Conservation (phyloP, 2,329 filamentous ascomycete genomes). For the Samsoniella hepiali region DNA sequence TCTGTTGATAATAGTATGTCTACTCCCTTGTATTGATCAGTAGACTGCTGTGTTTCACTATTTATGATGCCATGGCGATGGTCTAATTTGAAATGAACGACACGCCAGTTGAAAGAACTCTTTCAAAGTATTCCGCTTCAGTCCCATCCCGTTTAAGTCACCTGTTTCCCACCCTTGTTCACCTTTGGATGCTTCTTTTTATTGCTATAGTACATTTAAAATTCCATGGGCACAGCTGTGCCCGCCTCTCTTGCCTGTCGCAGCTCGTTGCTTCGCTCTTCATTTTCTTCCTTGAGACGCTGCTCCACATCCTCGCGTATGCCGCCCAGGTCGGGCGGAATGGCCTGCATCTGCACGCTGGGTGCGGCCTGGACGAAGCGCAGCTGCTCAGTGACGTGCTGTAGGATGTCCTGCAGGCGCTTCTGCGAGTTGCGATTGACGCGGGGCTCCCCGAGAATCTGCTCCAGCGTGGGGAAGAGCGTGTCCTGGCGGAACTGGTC, state of each 20-base stretch:
- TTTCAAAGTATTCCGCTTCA: neutral
- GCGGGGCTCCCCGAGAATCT: constrained; percentile 62
- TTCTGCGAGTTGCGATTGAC: constrained; percentile 78
- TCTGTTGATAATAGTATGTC: neutral
- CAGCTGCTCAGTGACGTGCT: constrained; percentile 79
- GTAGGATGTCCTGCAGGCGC: constrained; percentile 70
- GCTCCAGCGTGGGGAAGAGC: constrained; percentile 81
- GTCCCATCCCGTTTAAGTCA: neutral
- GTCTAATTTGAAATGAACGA: neutral
- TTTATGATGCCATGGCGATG: neutral
- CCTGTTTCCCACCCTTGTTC: neutral
- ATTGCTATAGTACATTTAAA: constrained; percentile 24
- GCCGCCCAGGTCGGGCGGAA: constrained; percentile 71
- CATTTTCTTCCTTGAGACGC: constrained; percentile 60
- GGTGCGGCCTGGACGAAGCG: constrained; percentile 81
- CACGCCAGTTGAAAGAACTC: neutral
- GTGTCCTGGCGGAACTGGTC: constrained; percentile 86
- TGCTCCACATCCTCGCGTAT: constrained; percentile 68
- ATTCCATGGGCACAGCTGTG: constrained; percentile 56
- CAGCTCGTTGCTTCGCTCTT: constrained; percentile 54
- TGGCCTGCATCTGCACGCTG: constrained; percentile 78
- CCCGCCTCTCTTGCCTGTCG: constrained; percentile 56
- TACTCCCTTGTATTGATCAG: neutral
- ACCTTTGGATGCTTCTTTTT: neutral
- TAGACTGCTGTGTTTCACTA: neutral